A percentile compares a stretch with the other conserved stretches of the same genome.
Conservation (phyloP, 2,329 filamentous ascomycete genomes). For the Aspergillus luchuensis region DNA sequence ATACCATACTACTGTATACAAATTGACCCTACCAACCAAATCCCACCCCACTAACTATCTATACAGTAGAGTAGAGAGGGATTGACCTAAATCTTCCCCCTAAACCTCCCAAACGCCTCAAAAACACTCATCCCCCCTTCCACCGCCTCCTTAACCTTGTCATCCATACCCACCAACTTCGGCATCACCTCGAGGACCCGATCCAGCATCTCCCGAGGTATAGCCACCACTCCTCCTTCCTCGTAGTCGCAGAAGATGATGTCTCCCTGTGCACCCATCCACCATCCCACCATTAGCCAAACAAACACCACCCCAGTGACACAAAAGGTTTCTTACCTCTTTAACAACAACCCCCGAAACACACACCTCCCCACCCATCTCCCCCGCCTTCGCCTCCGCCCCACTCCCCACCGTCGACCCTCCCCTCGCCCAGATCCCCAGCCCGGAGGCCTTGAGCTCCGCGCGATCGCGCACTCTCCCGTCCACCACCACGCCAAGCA, state of each 20-base stretch:
- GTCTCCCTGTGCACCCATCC: slow-evolving; percentile 54
- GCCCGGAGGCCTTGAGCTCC: slow-evolving; percentile 57
- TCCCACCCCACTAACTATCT: too few relatives aligned
- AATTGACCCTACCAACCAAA: too few relatives aligned
- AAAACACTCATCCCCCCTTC: slow-evolving; percentile 61
- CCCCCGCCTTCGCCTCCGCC: slow-evolving; percentile 47
- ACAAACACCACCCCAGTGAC: background rate
- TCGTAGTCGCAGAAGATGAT: slow-evolving; percentile 67
- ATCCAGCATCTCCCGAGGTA: slow-evolving; percentile 63
- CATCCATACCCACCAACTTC: slow-evolving; percentile 55
- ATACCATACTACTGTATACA: background rate
- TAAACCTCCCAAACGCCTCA: slow-evolving; percentile 66
- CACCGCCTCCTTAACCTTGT: slow-evolving; percentile 67
- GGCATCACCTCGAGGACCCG: slow-evolving; percentile 65
- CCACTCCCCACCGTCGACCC: slow-evolving; percentile 49
- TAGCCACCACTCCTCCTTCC: slow-evolving; percentile 68
- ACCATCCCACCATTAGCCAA: slow-evolving; percentile 5
- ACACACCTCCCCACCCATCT: slow-evolving; percentile 43
- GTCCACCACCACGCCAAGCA: slow-evolving; percentile 65
- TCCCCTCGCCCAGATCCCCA: slow-evolving; percentile 55
- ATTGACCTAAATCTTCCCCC: slow-evolving; percentile 28
- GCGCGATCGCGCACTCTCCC: slow-evolving; percentile 68
- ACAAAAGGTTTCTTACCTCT: slow-evolving; percentile 26
- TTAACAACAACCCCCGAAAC: slow-evolving; percentile 44
- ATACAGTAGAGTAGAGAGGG: too few relatives aligned